Evolutionary conservation across 2,329 filamentous ascomycete species (phyloP).

Genomic region (Penicillium sp.): DNA sequence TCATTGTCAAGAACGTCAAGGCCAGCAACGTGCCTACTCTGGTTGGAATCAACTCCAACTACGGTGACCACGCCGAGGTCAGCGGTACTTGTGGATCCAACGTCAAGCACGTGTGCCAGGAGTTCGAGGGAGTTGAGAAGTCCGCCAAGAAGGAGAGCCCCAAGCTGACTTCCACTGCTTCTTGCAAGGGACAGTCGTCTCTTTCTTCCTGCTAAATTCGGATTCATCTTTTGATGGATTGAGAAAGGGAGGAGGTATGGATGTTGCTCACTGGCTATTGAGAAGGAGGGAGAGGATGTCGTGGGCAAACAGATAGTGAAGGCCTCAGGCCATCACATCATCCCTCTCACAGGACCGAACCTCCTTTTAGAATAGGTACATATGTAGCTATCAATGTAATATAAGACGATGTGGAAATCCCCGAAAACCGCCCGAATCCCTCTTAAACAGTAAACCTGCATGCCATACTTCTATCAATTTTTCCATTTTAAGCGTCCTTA

Average conservation of each 20-base stretch:
- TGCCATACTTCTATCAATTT: not conserved
- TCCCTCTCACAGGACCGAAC: not conserved
- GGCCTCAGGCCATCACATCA: not conserved
- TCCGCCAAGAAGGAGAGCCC: constrained; percentile 1
- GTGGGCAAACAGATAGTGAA: not conserved
- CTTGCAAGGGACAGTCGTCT: constrained; percentile 7
- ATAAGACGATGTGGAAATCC: not conserved
- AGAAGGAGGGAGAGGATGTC: not conserved
- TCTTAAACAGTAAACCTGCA: not conserved
- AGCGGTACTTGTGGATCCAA: constrained; percentile 26
- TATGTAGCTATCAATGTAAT: not conserved
- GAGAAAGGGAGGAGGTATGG: not conserved
- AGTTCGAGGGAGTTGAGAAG: constrained; percentile 31
- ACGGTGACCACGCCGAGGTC: constrained; percentile 36
- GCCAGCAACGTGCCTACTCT: constrained; percentile 33
- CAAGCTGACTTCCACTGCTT: constrained; percentile 2
- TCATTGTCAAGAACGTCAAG: constrained; percentile 33
- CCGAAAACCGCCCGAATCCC: not conserved
- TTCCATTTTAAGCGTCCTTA: not conserved
- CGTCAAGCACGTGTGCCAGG: constrained; percentile 37
- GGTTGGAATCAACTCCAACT: constrained; percentile 44
- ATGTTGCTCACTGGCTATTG: not conserved
- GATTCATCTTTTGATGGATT: not conserved
- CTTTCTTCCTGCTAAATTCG: constrained; percentile 5
- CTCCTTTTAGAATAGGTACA: not conserved